Base-by-base conservation (phyloP, 2,329 filamentous ascomycete genomes). In the Rosellinia necatrix region DNA sequence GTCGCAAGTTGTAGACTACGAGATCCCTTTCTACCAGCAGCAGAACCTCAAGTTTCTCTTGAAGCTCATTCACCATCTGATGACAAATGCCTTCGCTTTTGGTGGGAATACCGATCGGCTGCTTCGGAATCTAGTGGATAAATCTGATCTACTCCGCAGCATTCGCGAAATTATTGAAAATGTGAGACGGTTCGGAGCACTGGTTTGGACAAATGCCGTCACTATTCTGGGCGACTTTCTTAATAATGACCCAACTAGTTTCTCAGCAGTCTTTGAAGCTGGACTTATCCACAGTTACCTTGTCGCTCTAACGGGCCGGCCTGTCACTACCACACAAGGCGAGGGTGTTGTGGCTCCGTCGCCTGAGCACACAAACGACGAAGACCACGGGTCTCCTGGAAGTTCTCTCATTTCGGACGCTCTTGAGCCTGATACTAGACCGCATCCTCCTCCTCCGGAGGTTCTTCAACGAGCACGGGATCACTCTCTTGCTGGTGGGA, bases 201-300 rank as follows among this genome's bases (percentile, higher is more conserved):
- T 94, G 56, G 91, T 97, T 4, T 99, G 94, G 94, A 96, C 92
- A 44, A 92, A 92, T 70, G 89, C 92, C 6, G 91, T 96, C 59
- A 92, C 88, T 51, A 93, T 97, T 53, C 78, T 99, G 47, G 94
- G 91, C 69, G 93, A 91, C 66, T 99, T 99, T 73, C 96, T 99
- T 66, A 96, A 99, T 74, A 97, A 97, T 69, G 94, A 99, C 68
- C 94, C 94, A 0, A 99, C 94, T 0, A 99, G 94, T 72, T 99
- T 96, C 71, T 89, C 91, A 24, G 91, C 96, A 21, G 94, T 99
- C 62, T 91, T 91, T 12, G 94, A 99, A 74, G 93, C 94, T 47
- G 92, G 92, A 19, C 82, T 99, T 65, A 92, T 94, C 67, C 89
- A 89, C 70, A 90, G 87, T 48, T 89, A 97, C 56, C 80, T 99